Evolutionary conservation across 441 rosid species (phyloP).

Genomic region (Melastoma candidum): DNA sequence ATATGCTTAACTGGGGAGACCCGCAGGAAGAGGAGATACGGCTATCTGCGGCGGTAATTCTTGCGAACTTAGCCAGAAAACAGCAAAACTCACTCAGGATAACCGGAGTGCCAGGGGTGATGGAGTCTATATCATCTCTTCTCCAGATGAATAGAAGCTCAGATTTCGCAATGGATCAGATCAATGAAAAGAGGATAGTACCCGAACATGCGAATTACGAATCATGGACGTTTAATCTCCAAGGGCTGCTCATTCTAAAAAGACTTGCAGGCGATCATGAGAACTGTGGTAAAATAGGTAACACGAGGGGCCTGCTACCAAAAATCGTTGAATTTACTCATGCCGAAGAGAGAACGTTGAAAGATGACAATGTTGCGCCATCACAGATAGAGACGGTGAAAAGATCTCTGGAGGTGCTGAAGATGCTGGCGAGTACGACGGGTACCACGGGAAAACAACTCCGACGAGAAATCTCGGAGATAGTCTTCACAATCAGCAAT

Average conservation of each 20-base stretch:
- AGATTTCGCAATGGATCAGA: constrained; percentile 57
- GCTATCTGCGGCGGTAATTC: constrained; percentile 63
- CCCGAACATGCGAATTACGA: constrained; percentile 40
- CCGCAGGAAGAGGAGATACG: constrained; percentile 74
- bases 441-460: constrained; percentile 67
- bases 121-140: constrained; percentile 90
- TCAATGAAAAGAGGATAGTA: constrained; percentile 50
- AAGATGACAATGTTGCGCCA: constrained; percentile 31
- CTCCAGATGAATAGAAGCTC: constrained; percentile 50
- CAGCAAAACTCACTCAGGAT: constrained; percentile 80
- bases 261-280: constrained; percentile 78
- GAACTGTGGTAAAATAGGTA: constrained; percentile 90
- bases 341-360: constrained; percentile 41
- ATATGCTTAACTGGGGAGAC: constrained; percentile 93
- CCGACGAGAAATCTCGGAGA: constrained; percentile 70
- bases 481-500: constrained; percentile 78
- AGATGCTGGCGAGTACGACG: constrained; percentile 72
- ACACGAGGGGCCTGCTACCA: constrained; percentile 83
- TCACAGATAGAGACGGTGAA: constrained; percentile 31
- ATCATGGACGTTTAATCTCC: constrained; percentile 68
- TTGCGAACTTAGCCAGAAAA: constrained; percentile 69
- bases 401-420: constrained; percentile 71
- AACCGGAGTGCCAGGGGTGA: constrained; percentile 78
- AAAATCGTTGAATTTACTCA: constrained; percentile 77
- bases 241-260: constrained; percentile 75